phyloP scores from a whole-genome alignment of 495 filamentous ascomycete genomes.

The Amorphotheca resinae region DNA sequence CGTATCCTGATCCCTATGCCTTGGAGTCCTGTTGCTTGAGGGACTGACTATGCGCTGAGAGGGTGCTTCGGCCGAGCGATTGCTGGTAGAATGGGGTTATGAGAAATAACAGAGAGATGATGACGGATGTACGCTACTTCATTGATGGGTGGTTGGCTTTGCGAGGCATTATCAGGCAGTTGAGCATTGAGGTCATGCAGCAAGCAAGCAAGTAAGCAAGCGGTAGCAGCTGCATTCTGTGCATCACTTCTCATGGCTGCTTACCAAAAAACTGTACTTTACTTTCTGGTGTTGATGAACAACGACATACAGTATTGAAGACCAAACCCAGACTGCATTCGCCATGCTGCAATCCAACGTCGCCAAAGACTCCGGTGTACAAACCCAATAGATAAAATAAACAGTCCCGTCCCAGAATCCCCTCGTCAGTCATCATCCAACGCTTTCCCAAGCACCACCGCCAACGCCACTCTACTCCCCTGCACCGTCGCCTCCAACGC shows the following conservation, averaged over 20 bases:
- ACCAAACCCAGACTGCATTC: no score
- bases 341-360: no score
- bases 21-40: conserved; percentile 81
- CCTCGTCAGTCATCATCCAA: conserved; percentile 23
- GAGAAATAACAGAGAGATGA: no score
- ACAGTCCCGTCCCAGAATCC: no score
- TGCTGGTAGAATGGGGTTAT: no score
- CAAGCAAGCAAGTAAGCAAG: conserved; percentile 1
- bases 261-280: neutral
- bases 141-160: neutral
- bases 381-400: no score
- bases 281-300: neutral
- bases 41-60: neutral
- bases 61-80: no score
- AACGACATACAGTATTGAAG: no score
- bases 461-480: conserved; percentile 57
- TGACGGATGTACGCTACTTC: conserved; percentile 3
- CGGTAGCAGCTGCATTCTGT: neutral
- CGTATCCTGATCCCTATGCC: conserved; percentile 87
- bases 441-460: conserved; percentile 64
- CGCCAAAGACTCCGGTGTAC: no score
- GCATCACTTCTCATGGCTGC: neutral
- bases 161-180: neutral
- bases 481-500: conserved; percentile 64
- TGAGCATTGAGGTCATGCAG: neutral